A percentile compares a stretch with the other conserved stretches of the same genome.
Conservation (phyloP, 176 grass and related monocot species). For the Thinopyrum elongatum region DNA sequence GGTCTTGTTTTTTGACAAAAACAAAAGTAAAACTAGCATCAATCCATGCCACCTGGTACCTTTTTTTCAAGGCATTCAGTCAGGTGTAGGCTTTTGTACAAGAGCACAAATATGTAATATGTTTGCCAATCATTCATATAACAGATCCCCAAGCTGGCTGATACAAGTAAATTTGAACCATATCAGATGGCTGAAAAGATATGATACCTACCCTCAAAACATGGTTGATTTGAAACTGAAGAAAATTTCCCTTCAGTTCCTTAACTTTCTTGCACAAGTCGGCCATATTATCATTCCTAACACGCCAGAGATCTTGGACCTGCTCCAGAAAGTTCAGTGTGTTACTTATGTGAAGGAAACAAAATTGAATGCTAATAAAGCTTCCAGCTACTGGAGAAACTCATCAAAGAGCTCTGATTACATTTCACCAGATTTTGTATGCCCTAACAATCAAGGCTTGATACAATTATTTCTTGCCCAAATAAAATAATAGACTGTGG, state of each 20-base stretch:
- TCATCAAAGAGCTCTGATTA: background rate
- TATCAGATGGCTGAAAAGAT: background rate
- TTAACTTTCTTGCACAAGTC: slow-evolving; percentile 53
- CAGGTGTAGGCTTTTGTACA: background rate
- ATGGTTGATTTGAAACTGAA: slow-evolving; percentile 45
- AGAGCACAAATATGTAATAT: background rate
- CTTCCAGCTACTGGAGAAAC: background rate
- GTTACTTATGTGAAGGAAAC: background rate
- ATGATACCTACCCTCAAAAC: slow-evolving; percentile 49
- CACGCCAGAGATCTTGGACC: slow-evolving; percentile 49
- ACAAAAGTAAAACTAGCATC: background rate
- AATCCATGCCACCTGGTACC: background rate
- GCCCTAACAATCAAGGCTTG: slow-evolving; percentile 10
- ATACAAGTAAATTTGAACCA: slow-evolving; percentile 10
- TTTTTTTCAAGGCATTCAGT: background rate
- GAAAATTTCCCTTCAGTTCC: slow-evolving; percentile 45
- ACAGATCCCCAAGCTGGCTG: background rate
- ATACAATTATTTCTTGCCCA: background rate
- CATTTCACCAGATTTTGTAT: background rate
- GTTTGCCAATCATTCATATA: background rate
- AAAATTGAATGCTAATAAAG: background rate
- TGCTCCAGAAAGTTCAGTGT: slow-evolving; percentile 26
- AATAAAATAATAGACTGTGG: slow-evolving; percentile 14
- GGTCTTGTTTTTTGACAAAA: background rate
- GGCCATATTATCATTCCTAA: slow-evolving; percentile 45